These are phyloP conservation scores for Hypoxylon sp. DNA, from an alignment of 2,329 filamentous ascomycete species.

Conservation along the genomic window DNA sequence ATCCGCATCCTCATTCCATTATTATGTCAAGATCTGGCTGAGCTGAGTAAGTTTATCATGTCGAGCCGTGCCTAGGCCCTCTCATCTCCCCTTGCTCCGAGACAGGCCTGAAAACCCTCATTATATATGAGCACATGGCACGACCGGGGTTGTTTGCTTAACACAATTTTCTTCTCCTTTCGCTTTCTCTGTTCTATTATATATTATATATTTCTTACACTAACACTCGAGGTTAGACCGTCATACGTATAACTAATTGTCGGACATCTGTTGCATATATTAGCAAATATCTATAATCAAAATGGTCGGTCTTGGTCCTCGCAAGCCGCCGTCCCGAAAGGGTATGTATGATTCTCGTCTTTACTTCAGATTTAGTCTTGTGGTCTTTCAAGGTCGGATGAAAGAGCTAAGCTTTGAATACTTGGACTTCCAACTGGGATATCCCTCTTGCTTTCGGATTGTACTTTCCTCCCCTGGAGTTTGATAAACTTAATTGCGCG, in stretches of 20 bases:
- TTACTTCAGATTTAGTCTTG: constrained; percentile 23
- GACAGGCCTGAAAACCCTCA: constrained; percentile 18
- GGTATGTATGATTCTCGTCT: constrained; percentile 68
- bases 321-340: constrained; percentile 70
- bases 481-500: constrained; percentile 9
- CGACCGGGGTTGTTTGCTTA: constrained; percentile 21
- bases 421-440: constrained; percentile 3
- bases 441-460: constrained; percentile 14
- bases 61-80: constrained; percentile 15
- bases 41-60: constrained; percentile 43
- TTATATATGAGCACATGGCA: constrained; percentile 34
- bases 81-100: constrained; percentile 27
- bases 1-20: constrained; percentile 25
- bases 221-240: constrained; percentile 23
- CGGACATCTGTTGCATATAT: constrained; percentile 29
- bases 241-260: constrained; percentile 16
- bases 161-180: constrained; percentile 12
- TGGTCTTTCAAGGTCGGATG: constrained; percentile 4
- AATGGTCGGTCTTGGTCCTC: constrained; percentile 68
- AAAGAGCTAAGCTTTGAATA: not conserved
- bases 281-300: constrained; percentile 50
- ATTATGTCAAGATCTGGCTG: constrained; percentile 26
- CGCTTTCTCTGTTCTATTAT: constrained; percentile 9
- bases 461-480: constrained; percentile 18
- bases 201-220: constrained; percentile 17